Base-by-base conservation (phyloP, 169 alveolate genomes). In the Plasmodium sp. region DNA sequence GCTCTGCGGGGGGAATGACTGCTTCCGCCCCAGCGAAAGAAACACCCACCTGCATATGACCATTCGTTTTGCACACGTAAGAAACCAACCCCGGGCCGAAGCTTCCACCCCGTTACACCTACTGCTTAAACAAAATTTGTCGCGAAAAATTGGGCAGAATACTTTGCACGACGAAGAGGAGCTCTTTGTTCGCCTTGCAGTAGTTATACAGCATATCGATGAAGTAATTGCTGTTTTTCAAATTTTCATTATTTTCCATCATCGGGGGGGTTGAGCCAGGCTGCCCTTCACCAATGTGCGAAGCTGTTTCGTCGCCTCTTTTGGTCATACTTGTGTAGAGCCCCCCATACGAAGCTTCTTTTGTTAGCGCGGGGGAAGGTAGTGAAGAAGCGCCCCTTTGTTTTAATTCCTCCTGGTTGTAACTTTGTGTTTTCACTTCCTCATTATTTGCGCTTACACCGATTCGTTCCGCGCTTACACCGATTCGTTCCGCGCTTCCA, bases 91-190 rank as follows among this genome's bases (percentile, higher is more conserved):
- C 33, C 33, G 18, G 9, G 27, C 51, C 84, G 10, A 34, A 77
- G 14, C 12, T 34, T 77, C 58, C 51, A 77, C 39, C 22, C 5
- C 34, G 51, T 33, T 34, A 51, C 36, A 31, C 74, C 41, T 18
- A 56, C 33, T 56, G 12, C 12, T 84, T 43, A n/a, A n/a, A 56
- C 41, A 92, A 72, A 92, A 92, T 81, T 3, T 16, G 72, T 81
- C 75, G 54, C 2, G 92, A 82, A 92, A 92, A 92, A 45, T 92
- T 82, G 9, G 95, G 95, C 10, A 92, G 39, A 51, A 74, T 39
- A 14, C 27, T 51, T 33, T 45, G 48, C 84, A 92, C 80, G 43
- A 83, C 95, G 31, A 72, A 36, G 62, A 56, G 43, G 31, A 92
- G 73, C 27, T 73, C 71, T 16, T 48, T 43, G 84, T 82, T 82